Percentiles rank a stretch among this genome's conserved stretches.
phyloP scores from a whole-genome alignment of 495 filamentous ascomycete species.

The Penicillium verhagenii region DNA sequence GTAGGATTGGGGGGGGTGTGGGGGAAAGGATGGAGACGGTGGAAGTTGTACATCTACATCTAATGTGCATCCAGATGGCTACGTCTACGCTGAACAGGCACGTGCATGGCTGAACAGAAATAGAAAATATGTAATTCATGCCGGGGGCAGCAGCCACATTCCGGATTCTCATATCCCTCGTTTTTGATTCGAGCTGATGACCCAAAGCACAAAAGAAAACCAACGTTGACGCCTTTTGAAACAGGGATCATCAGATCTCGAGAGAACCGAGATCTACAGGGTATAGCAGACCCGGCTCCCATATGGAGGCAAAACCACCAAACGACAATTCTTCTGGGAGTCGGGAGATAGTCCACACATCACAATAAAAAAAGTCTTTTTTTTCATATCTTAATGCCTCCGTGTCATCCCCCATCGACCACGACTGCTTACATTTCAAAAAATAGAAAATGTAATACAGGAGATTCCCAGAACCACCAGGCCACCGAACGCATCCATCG shows the following conservation, averaged over 20 bases:
- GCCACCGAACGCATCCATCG: constrained; percentile 24
- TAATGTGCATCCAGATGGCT: background rate
- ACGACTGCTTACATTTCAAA: constrained; percentile 13
- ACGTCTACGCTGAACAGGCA: constrained; percentile 5
- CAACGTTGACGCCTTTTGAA: constrained; percentile 28
- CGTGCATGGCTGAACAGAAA: constrained; percentile 19
- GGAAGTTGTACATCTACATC: too few relatives aligned
- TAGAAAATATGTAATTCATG: constrained; percentile 32
- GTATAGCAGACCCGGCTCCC: constrained; percentile 3
- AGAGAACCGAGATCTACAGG: constrained; percentile 9
- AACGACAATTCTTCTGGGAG: background rate
- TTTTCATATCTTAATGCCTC: constrained; percentile 9
- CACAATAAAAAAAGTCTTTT: constrained; percentile 9
- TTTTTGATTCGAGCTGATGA: constrained; percentile 25
- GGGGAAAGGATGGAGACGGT: too few relatives aligned
- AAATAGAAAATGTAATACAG: constrained; percentile 11
- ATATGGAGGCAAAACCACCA: constrained; percentile 11
- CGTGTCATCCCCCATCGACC: constrained; percentile 19
- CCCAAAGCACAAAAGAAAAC: constrained; percentile 24
- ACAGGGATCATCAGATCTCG: constrained; percentile 24
- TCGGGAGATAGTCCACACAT: constrained; percentile 10
- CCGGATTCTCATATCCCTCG: constrained; percentile 33
- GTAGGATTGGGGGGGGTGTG: too few relatives aligned
- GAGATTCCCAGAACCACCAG: constrained; percentile 25
- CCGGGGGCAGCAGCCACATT: constrained; percentile 27